Evolutionary conservation across 345 rosid species (phyloP), one percentile per base, ranked within the genome.

Genomic region (Lepidium aucheri): DNA sequence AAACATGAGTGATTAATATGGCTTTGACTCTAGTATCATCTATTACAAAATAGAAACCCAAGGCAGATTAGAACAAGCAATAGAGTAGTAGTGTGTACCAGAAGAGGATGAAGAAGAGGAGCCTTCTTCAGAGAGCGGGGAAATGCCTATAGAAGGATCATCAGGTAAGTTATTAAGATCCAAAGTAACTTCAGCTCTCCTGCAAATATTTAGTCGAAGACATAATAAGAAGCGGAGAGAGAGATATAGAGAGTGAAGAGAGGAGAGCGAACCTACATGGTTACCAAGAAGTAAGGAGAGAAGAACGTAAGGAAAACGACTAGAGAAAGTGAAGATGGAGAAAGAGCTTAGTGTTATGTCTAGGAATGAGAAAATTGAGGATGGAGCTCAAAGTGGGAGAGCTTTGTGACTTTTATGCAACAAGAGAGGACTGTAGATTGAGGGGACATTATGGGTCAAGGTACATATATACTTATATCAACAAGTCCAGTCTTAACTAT

Each of bases 161-260:
- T 88, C 86, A 7, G 99, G 99, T 70, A 94, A 83, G 84, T 88
- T 91, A 85, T 94, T 94, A 84, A 94, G 99, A 78, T 94, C 97
- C 46, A 94, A 72, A 71, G 79, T 82, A 63, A 53, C 76, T 65
- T 82, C 88, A 6, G 89, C 78, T 71, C 95, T 84, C 91, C 97
- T 91, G 80, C 78, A 73, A 75, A 49, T 22, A 38, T 36, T 18
- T 56, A 38, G 7, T 36, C 18, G 5, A 16, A 7, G 9, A 36
- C 0, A 18, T 36, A 8, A 18, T 35, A 20, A 20, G 22, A 17
- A 35, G 1, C 0, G 14, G n/a, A 32, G 9, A 34, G 14, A 12
- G 5, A n/a, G 24, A 34, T 20, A 20, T 20, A 20, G 1, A 53
- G 50, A 56, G 20, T 17, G 50, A 69, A 77, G 75, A 85, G 45